Evolutionary conservation across 768 basidiomycete genomes (phyloP), one percentile per base, ranked within the genome.

Genomic region (Floccularia luteovirens): DNA sequence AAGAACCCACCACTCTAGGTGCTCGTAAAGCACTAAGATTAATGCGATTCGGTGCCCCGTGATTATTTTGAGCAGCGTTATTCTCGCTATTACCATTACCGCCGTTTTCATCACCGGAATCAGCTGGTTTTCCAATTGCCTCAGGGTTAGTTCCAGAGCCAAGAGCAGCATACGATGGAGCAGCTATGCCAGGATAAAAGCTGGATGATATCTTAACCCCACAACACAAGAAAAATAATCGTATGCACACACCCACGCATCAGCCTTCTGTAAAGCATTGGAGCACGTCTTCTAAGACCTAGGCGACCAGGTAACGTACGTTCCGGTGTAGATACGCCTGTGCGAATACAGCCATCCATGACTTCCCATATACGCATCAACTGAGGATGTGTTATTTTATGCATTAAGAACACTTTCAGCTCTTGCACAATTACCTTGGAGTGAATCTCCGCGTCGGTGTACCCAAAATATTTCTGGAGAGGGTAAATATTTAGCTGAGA

Each of bases 301-400:
- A 98, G 63, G 16, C 90, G 72, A n/a, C 93, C 93, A 0, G 93
- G 93, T 2, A 98, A 72, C n/a, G 75, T 79, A 31, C 69, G 69
- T 49, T 93, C 84, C 2, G 75, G 67, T 1, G 89, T 72, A 2
- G 87, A 82, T 6, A 97, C 91, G 14, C 93, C 93, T 2, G 74
- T 72, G 31, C 69, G 82, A 45, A 96, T 97, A 57, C 89, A 93
- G 42, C 82, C 77, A 53, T 94, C 90, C 93, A 96, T 96, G 3
- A 91, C 89, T 39, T 66, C 53, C 91, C 91, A 94, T 34, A 93
- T 90, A 20, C 76, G 74, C 70, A 79, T 67, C 40, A 75, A 48
- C 7, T 17, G 32, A 7, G 27, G 8, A 30, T 30, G 27, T 12
- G n/a, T 3, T n/a, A n/a, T n/a, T n/a, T n/a, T n/a, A n/a, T n/a